Conservation (phyloP, 2,329 filamentous ascomycete genomes). For the Exophiala sp. region DNA sequence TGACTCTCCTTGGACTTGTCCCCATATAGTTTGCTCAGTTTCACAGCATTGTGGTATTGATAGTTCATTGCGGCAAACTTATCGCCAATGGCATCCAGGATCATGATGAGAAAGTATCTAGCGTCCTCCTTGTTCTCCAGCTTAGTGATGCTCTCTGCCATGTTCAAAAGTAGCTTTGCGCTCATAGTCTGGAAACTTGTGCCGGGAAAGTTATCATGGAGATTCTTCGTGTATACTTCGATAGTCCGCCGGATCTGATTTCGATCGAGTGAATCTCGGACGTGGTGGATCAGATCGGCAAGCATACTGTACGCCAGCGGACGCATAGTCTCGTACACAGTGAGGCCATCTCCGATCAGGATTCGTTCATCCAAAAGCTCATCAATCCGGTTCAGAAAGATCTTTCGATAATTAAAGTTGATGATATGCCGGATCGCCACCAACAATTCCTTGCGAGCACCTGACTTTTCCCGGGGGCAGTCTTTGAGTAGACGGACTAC, state of each 20-base stretch:
- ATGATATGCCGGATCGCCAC: conserved; percentile 98
- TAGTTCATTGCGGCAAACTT: conserved; percentile 98
- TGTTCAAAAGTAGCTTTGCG: conserved; percentile 90
- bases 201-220: conserved; percentile 92
- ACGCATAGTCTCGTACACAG: conserved; percentile 93
- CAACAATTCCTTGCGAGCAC: conserved; percentile 86
- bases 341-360: conserved; percentile 90
- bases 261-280: conserved; percentile 80
- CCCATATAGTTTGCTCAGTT: conserved; percentile 74
- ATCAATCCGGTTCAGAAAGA: conserved; percentile 91
- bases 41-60: conserved; percentile 91
- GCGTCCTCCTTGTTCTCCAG: conserved; percentile 91
- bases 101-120: conserved; percentile 93
- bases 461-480: conserved; percentile 90
- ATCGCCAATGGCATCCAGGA: conserved; percentile 94
- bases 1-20: conserved; percentile 62
- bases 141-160: conserved; percentile 97
- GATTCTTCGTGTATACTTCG: conserved; percentile 92
- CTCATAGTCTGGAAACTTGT: conserved; percentile 99
- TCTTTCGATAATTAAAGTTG: conserved; percentile 96
- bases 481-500: conserved; percentile 89
- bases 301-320: conserved; percentile 98
- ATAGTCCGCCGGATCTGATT: conserved; percentile 94
- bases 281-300: conserved; percentile 94
- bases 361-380: conserved; percentile 92